These are phyloP conservation scores for Limnanthes douglasii DNA, from an alignment of 345 rosid species.

Conservation along the genomic window DNA sequence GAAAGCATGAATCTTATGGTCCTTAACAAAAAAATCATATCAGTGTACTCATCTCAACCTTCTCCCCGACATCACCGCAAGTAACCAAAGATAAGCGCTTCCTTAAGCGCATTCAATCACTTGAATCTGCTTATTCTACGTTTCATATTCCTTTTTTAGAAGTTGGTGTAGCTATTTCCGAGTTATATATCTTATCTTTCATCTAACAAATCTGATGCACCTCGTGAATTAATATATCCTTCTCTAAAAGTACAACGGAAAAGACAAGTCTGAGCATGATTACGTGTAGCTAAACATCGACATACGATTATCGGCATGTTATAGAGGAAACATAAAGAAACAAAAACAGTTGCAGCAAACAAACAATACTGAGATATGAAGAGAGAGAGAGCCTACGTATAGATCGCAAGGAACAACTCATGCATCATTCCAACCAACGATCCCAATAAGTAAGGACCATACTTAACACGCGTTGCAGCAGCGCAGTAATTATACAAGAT, in stretches of 20 bases:
- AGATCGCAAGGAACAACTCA: slow-evolving; percentile 68
- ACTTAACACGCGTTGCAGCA: slow-evolving; percentile 75
- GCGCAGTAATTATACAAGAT: slow-evolving; percentile 82
- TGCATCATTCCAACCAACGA: slow-evolving; percentile 82
- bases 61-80: no score
- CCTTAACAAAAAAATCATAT: no score
- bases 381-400: slow-evolving; percentile 52
- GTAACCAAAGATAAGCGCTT: no score
- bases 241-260: slow-evolving; percentile 1
- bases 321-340: background rate
- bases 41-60: no score
- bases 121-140: no score
- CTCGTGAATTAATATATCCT: background rate
- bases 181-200: no score
- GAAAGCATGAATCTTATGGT: no score
- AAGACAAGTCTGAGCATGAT: background rate
- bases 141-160: no score
- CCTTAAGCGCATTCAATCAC: no score
- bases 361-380: no score
- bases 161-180: no score
- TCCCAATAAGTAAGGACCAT: slow-evolving; percentile 73
- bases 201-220: no score
- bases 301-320: background rate
- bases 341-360: background rate
- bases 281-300: background rate